Evolutionary conservation across 768 basidiomycete species (phyloP), one percentile per base, ranked within the genome.

Genomic region (Exsudoporus frostii): DNA sequence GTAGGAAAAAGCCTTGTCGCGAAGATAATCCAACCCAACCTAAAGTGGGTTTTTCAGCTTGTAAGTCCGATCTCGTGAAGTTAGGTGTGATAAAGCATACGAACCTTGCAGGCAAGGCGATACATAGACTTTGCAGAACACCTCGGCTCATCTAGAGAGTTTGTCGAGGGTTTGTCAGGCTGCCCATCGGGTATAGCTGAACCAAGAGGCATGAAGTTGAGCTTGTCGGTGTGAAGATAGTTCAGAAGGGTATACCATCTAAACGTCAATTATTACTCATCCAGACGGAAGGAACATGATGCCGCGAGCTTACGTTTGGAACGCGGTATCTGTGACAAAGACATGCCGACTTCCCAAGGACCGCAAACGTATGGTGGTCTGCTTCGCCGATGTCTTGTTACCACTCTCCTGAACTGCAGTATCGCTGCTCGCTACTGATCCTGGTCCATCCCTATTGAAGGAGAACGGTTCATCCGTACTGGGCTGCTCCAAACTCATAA

Each of bases 41-140:
- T 67, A 19, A 8, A 22, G 13, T 7, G 5, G 5, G 1, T 2
- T 24, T 15, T 14, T n/a, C 25, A 40, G 11, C 8, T 27, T 9
- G 39, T 3, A 19, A 6, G 7, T 25, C 34, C 2, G 0, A 9
- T 14, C 17, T n/a, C n/a, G n/a, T n/a, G n/a, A n/a, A n/a, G n/a
- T n/a, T n/a, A n/a, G n/a, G n/a, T n/a, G 7, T 2, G 36, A 17
- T 11, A 0, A 9, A 0, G 7, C 3, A 37, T 11, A 52, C 60
- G 10, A 45, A 73, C 76, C 65, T 76, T 75, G 43, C 57, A 57
- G 0, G 76, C 74, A 0, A 77, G 61, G 30, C 76, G 71, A 53
- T 75, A 77, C 71, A 77, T 77, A 0, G 76, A 78, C 49, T 77
- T 77, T 0, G 75, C 71, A 6, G 76, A 77, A 53, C 73, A 76